Evolutionary conservation across 306 rosid genomes (phyloP).

Genomic region (Begonia loranthoides): DNA sequence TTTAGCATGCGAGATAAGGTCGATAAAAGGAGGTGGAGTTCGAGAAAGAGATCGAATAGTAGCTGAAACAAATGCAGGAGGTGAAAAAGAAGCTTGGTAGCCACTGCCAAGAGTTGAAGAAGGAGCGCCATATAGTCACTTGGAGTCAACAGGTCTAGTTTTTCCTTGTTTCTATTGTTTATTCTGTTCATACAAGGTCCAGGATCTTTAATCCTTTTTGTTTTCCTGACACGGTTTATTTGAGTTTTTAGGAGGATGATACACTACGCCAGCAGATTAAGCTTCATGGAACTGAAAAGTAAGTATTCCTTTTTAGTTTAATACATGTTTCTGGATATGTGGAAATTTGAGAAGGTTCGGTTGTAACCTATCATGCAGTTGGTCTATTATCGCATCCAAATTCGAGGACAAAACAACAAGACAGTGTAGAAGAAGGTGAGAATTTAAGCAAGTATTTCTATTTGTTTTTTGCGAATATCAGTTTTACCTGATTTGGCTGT

Average conservation of each 20-base stretch:
- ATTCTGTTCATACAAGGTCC: not conserved
- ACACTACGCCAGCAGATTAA: constrained; percentile 72
- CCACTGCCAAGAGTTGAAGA: constrained; percentile 30
- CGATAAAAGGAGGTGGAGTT: constrained; percentile 13
- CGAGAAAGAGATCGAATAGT: constrained; percentile 16
- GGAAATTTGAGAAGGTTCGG: not conserved
- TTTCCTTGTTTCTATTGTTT: not conserved
- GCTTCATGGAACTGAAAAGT: constrained; percentile 90
- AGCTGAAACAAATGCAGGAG: constrained; percentile 49
- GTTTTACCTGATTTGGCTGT: constrained; percentile 14
- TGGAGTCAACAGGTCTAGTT: constrained; percentile 83
- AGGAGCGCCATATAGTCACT: constrained; percentile 97
- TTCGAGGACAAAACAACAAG: constrained; percentile 94
- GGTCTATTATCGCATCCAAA: constrained; percentile 95
- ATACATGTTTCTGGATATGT: not conserved
- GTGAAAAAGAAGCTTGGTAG: constrained; percentile 53
- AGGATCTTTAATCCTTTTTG: not conserved
- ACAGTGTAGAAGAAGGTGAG: constrained; percentile 96
- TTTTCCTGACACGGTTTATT: constrained; percentile 20
- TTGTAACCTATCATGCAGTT: constrained; percentile 32
- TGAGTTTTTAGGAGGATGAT: constrained; percentile 88
- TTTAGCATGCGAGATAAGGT: constrained; percentile 65
- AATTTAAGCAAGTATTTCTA: constrained; percentile 14
- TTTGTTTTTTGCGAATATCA: constrained; percentile 6
- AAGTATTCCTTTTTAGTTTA: constrained; percentile 10